Base-by-base conservation (phyloP, 306 rosid species). In the Trichosanthes truncata region DNA sequence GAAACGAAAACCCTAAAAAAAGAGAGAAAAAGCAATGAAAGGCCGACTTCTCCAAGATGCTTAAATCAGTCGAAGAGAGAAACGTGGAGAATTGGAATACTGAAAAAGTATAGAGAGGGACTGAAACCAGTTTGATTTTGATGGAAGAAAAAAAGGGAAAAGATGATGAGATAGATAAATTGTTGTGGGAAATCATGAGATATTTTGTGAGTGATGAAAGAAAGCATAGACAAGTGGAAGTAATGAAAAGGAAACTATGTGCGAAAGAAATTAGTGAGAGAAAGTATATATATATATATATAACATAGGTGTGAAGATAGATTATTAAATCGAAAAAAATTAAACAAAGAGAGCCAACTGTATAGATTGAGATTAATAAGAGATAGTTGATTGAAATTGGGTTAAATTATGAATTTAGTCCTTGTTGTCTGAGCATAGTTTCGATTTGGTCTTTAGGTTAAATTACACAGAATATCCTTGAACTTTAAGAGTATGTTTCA, bases 11-110 rank as follows among this genome's bases (percentile, higher is more conserved):
- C 55, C 10, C 76, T n/a, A 23, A 41, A 40, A 38, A 43, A 38
- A 20, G 48, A 38, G 48, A 13, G n/a, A 71, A 71, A 31, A 21
- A 2, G 77, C n/a, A 21, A 45, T 1, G 13, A 45, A 45, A 23
- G 35, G 12, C 56, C 18, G 56, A 71, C 21, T 71, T 23, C 56
- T 25, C 38, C 57, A 25, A 23, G 21, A 46, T 45, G 38, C 23
- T 46, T 23, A 18, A 25, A 17, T 17, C 49, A 36, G 25, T 18
- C 4, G 49, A 38, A 67, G 74, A 67, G 74, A 67, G 74, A 67
- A 43, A 71, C 77, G 77, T 71, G 77, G 56, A 46, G 77, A 71
- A 45, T 45, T 71, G 76, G 21, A 45, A 71, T 13, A 71, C 21
- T 71, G 11, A 13, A 7, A 65, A 41, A 43, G 36, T 23, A 12